These are phyloP conservation scores for Calocybe indica DNA, from an alignment of 768 basidiomycete genomes.

Conservation along the genomic window DNA sequence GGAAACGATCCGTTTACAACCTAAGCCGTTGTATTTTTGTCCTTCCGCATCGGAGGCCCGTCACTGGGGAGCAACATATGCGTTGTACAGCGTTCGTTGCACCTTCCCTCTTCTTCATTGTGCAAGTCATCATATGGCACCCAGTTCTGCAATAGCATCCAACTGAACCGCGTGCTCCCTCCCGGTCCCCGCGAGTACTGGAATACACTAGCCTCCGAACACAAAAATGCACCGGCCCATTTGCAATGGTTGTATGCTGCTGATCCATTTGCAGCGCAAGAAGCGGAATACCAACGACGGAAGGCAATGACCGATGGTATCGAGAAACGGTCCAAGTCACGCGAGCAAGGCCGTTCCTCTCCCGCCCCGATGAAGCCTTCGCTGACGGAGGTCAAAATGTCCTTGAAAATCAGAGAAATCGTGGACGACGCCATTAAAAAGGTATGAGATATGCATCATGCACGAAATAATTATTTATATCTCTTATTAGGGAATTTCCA, in stretches of 20 bases:
- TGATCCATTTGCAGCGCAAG: conserved; percentile 78
- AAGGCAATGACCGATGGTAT: conserved; percentile 48
- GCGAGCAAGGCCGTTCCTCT: not conserved
- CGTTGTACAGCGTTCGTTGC: conserved; percentile 74
- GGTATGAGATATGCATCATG: conserved; percentile 28
- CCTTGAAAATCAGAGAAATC: conserved; percentile 61
- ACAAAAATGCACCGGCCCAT: conserved; percentile 61
- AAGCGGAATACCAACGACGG: conserved; percentile 57
- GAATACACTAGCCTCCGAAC: conserved; percentile 67
- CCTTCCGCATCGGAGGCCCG: conserved; percentile 76
- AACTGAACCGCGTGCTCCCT: conserved; percentile 72
- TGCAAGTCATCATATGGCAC: conserved; percentile 20
- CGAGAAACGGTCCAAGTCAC: conserved; percentile 24
- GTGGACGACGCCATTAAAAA: conserved; percentile 80
- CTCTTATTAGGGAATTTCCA: conserved; percentile 36
- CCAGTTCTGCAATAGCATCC: conserved; percentile 72
- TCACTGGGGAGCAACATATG: conserved; percentile 88
- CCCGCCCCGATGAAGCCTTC: conserved; percentile 28
- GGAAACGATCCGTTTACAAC: conserved; percentile 67
- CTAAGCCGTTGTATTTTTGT: conserved; percentile 63
- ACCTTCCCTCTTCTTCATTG: conserved; percentile 6
- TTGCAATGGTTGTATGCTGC: conserved; percentile 83
- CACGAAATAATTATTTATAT: conserved; percentile 5
- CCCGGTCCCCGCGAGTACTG: conserved; percentile 86
- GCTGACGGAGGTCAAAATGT: conserved; percentile 81